Percentiles rank a stretch among this genome's conserved stretches.
These are phyloP conservation scores for Cytospora chrysosperma DNA, from an alignment of 2,329 filamentous ascomycete genomes.

Conservation along the genomic window DNA sequence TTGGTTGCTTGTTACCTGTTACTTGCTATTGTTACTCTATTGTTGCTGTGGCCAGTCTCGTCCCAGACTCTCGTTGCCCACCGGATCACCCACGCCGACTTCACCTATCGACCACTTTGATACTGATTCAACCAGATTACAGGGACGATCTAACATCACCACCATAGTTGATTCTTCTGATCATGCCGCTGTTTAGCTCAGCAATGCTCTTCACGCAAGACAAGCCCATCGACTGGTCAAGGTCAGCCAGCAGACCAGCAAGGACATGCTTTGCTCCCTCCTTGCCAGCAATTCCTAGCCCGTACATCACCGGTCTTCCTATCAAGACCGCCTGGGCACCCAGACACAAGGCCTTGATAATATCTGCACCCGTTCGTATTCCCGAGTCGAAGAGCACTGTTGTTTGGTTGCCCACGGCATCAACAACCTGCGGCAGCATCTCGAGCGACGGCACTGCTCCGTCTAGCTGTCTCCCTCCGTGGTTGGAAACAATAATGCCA, in stretches of 20 bases:
- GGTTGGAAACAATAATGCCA: constrained; percentile 57
- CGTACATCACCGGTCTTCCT: constrained; percentile 58
- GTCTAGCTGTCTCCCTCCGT: constrained; percentile 58
- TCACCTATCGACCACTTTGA: neutral
- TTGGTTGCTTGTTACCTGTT: too few species aligned
- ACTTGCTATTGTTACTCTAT: too few species aligned
- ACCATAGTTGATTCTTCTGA: constrained; percentile 36
- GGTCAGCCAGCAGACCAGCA: constrained; percentile 49
- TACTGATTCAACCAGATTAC: neutral
- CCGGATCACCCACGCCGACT: neutral
- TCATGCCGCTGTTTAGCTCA: constrained; percentile 36
- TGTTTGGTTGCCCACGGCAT: constrained; percentile 59
- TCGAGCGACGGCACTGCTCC: constrained; percentile 54
- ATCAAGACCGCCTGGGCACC: constrained; percentile 58
- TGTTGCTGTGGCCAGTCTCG: too few species aligned
- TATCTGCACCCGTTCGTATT: constrained; percentile 53
- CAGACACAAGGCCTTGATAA: constrained; percentile 56
- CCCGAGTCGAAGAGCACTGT: constrained; percentile 62
- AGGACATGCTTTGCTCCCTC: constrained; percentile 53
- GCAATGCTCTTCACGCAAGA: constrained; percentile 47
- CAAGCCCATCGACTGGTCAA: constrained; percentile 56
- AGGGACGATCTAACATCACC: constrained; percentile 30
- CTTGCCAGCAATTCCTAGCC: constrained; percentile 53
- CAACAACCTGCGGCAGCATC: constrained; percentile 59
- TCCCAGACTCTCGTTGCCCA: neutral